Base-by-base conservation (phyloP, 2,329 filamentous ascomycete species). In the Fusarium albidum region DNA sequence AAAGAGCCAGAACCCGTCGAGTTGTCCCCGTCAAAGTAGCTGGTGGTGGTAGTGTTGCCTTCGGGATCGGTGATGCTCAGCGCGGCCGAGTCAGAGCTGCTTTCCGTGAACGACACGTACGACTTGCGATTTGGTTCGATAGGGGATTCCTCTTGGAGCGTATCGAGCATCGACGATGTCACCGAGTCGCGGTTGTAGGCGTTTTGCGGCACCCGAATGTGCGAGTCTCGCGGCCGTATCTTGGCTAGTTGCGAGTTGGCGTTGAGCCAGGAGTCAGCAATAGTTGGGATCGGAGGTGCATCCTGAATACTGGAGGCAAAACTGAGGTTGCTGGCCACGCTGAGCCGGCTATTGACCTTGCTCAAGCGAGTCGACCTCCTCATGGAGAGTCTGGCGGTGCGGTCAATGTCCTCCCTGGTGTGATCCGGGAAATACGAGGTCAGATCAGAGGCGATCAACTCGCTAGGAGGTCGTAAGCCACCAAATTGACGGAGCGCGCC, bases 391-490 rank as follows among this genome's bases (percentile, higher is more conserved):
- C 95, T 90, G 58, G 96, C 93, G 1, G 95, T 98, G 65, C 92
- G 90, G 73, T 98, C 95, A 70, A 99, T 97, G 65, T 96, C 92
- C 70, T 96, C 93, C 49, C 91, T 88, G 42, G 93, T 87, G 67
- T 98, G 94, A 68, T 96, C 92, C 0, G 95, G 95, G 81, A 99
- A 99, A 79, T 98, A 99, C 0, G 93, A 96, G 2, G 92, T 95
- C 54, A 99, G 79, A 70, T 99, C 95, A 17, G 95, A 96, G 21
- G 94, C 94, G 69, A 99, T 99, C 71, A 99, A 84, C 77, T 99
- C 95, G 76, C 94, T 98, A 2, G 95, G 95, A 14, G 95, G 95
- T 65, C 95, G 84, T 60, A 95, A 87, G 28, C 94, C 94, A 67
- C 96, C 95, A 75, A 98, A 98, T 61, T 90, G 89, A 61, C 90